Evolutionary conservation across 352 stramenopile genomes (phyloP), one percentile per base, ranked within the genome.

Genomic region (Globisporangium iwayamae): DNA sequence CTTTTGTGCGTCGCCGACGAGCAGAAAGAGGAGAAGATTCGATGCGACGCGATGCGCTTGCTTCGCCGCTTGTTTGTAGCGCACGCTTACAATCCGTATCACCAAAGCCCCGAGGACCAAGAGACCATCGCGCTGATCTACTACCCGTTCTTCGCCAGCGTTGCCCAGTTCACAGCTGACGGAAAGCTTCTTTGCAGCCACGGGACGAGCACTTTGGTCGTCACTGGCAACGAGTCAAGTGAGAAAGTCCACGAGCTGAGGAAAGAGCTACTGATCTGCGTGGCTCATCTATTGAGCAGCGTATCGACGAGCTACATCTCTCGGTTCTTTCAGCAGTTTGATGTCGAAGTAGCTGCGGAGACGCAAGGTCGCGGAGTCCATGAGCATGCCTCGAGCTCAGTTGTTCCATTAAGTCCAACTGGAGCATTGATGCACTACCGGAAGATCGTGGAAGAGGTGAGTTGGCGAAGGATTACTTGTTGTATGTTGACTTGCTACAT

Each of bases 261-360:
- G 36, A 89, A 85, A 52, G 83, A 91, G 56, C 62, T 90, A 48
- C 63, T 90, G 34, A 65, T 85, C n/a, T 91, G 78, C 32, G 70
- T 89, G 4, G 75, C 68, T 2, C 81, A 91, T 52, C 60, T 91
- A 32, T 66, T 91, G 11, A 84, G 74, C 65, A 86, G 72, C 36
- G 79, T 91, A 14, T 86, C 80, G 8, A 74, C 56, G 0, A 32
- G 58, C 22, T 72, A 83, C 16, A 53, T 91, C 6, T 63, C 65
- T 1, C 70, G 63, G 39, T 85, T 88, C 59, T 91, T 86, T 41
- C 62, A 66, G 2, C 63, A 73, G n/a, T 55, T 60, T 46, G 55
- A 63, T 14, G 56, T 4, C n/a, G 30, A 43, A n/a, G 22, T 34
- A 18, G 28, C 16, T 11, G 9, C 20, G 2, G 59, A 53, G 1